Percentiles rank a stretch among this genome's conserved stretches.
These are phyloP conservation scores for Fusarium foetens DNA, from an alignment of 2,329 filamentous ascomycete genomes.

Conservation along the genomic window DNA sequence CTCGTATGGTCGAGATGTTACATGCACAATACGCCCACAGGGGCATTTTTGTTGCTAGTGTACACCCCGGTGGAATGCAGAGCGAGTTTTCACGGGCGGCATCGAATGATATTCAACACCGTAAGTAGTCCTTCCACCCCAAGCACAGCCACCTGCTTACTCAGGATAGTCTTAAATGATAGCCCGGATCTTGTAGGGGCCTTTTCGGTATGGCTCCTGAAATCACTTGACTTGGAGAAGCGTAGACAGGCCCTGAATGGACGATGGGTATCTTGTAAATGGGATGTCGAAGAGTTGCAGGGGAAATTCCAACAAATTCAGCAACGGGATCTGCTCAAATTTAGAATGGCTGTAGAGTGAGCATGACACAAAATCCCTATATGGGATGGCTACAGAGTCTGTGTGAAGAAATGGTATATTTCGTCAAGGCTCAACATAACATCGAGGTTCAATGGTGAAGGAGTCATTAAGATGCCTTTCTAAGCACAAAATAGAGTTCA, in stretches of 20 bases:
- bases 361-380: no score
- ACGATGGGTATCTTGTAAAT: constrained; percentile 10
- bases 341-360: constrained; percentile 1
- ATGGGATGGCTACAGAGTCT: no score
- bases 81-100: constrained; percentile 2
- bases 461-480: no score
- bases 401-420: no score
- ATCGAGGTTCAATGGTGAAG: no score
- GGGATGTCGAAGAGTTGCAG: not conserved
- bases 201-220: not conserved
- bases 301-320: not conserved
- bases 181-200: constrained; percentile 4
- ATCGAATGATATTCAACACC: not conserved
- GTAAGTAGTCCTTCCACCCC: not conserved
- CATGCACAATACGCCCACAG: not conserved
- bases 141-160: no score
- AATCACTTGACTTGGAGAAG: not conserved
- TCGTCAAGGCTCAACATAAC: no score
- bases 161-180: not conserved
- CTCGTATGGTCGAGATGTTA: not conserved
- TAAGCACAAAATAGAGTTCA: no score
- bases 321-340: not conserved
- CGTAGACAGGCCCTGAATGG: not conserved
- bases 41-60: not conserved
- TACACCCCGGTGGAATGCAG: constrained; percentile 8